Percentiles rank a stretch among this genome's conserved stretches.
Conservation (phyloP, 306 rosid species). For the Erythrophleum fordii region DNA sequence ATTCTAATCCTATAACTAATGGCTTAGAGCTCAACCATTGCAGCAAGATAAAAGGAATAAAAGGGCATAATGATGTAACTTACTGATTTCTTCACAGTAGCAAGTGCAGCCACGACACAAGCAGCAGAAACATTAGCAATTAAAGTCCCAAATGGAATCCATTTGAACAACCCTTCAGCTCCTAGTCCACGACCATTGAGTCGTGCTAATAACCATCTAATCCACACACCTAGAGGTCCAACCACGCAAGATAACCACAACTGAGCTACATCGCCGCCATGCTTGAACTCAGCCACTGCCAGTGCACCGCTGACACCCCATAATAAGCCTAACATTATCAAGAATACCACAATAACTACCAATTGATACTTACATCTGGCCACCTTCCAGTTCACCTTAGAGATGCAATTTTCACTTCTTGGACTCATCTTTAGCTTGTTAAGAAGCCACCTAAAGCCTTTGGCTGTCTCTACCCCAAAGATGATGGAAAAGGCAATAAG, state of each 20-base stretch:
- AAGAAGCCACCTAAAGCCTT: too few relatives aligned
- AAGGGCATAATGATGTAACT: slow-evolving; percentile 7
- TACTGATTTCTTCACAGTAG: slow-evolving; percentile 56
- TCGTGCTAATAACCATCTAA: slow-evolving; percentile 77
- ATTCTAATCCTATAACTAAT: background rate
- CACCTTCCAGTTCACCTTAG: slow-evolving; percentile 42
- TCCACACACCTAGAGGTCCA: slow-evolving; percentile 85
- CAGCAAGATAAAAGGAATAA: background rate
- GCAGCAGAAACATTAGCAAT: slow-evolving; percentile 73
- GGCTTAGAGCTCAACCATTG: background rate
- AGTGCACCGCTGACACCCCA: slow-evolving; percentile 52
- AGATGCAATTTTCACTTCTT: slow-evolving; percentile 23
- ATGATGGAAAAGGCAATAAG: too few relatives aligned
- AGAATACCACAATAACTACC: slow-evolving; percentile 41
- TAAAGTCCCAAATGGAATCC: slow-evolving; percentile 77
- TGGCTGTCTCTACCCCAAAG: too few relatives aligned
- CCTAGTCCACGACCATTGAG: too few relatives aligned
- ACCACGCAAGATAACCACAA: slow-evolving; percentile 76
- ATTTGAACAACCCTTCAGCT: slow-evolving; percentile 43
- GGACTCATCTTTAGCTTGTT: too few relatives aligned
- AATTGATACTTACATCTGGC: slow-evolving; percentile 42
- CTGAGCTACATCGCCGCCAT: slow-evolving; percentile 40
- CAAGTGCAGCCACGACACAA: slow-evolving; percentile 67
- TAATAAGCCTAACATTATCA: slow-evolving; percentile 49
- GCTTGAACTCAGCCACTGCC: slow-evolving; percentile 45